Base-by-base conservation (phyloP, 306 rosid genomes). In the Acmispon strigosus region DNA sequence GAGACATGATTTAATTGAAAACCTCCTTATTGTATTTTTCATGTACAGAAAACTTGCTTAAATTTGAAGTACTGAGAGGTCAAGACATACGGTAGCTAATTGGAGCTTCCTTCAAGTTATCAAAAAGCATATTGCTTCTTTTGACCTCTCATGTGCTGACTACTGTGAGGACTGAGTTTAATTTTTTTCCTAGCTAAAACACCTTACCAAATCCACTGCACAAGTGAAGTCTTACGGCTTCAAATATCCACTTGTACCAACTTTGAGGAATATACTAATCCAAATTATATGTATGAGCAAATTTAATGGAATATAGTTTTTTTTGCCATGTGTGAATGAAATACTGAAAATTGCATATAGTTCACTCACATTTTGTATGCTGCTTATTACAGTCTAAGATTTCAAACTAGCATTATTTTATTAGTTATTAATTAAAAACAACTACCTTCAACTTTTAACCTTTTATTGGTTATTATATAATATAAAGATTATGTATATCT, bases 21-120 rank as follows among this genome's bases (percentile, higher is more conserved):
- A 24, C 27, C 14, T 7, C 24, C 24, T 20, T 57, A 49, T 50
- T 41, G 14, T 76, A 12, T 11, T 67, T 36, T 16, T 37, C 10
- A 8, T 24, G 60, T 2, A 10, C 10, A n/a, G 3, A 39, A 73
- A 59, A 16, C 15, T 41, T 53, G 48, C 41, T 69, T 79, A 43
- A 19, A 42, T 68, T 36, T 10, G 2, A 55, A 45, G 53, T 64
- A 39, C 22, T 37, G 42, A 56, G 64, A 51, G 54, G 61, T 52
- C n/a, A 42, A 32, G 34, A 12, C 24, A 37, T 27, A 44, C n/a
- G 76, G 52, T 63, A 63, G 56, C 17, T 6, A 58, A 58, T 54
- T 80, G 58, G 51, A 69, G 63, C 65, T 69, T 58, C 45, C 74
- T 69, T 75, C 51, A 75, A 80, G 62, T 52, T 45, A 34, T 49